These are phyloP conservation scores for Penicillium olsonii DNA, from an alignment of 2,329 filamentous ascomycete species.

Conservation along the genomic window DNA sequence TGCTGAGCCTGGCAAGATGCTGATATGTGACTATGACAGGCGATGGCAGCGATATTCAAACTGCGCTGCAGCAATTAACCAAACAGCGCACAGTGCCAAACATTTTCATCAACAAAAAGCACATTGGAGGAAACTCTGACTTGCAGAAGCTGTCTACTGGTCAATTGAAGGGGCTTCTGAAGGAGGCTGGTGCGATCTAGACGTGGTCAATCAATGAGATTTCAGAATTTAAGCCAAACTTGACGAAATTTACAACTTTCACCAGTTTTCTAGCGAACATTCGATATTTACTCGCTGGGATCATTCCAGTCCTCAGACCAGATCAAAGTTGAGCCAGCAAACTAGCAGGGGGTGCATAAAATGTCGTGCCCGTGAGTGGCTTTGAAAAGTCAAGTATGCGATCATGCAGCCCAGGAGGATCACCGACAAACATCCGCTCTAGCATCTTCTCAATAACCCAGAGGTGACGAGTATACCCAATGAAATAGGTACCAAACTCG, in stretches of 20 bases:
- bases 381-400: conserved; percentile 56
- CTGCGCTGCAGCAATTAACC: conserved; percentile 7
- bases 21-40: background rate
- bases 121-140: conserved; percentile 12
- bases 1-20: background rate
- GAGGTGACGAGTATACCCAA: conserved; percentile 38
- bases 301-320: no score
- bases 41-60: conserved; percentile 7
- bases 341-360: conserved; percentile 52
- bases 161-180: background rate
- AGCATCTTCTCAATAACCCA: conserved; percentile 62
- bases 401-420: conserved; percentile 56
- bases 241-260: no score
- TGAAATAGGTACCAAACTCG: conserved; percentile 23
- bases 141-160: conserved; percentile 4
- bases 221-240: no score
- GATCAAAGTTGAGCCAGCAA: background rate
- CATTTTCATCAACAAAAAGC: conserved; percentile 8
- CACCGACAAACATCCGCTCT: conserved; percentile 58
- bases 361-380: conserved; percentile 53
- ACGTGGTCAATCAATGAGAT: no score
- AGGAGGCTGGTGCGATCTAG: background rate
- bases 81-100: conserved; percentile 11
- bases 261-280: no score
- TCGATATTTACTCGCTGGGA: no score